These are phyloP conservation scores for Gossypium schwendimanii DNA, from an alignment of 441 rosid species.

Conservation along the genomic window DNA sequence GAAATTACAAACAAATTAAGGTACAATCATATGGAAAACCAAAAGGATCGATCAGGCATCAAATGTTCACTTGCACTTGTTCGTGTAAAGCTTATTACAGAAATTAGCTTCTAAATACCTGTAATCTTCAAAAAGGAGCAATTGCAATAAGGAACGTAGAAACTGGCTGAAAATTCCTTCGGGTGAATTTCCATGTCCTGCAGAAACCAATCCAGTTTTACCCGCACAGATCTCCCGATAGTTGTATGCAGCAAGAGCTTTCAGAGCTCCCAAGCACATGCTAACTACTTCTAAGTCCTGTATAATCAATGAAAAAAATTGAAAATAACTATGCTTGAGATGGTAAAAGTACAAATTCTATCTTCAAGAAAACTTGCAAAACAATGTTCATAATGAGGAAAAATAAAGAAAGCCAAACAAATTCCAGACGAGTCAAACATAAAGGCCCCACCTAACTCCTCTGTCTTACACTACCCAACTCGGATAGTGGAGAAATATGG, in stretches of 20 bases:
- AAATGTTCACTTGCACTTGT: not conserved
- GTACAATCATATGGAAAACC: not conserved
- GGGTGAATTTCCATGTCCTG: conserved; percentile 46
- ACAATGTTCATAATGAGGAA: not conserved
- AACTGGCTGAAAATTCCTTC: conserved; percentile 74
- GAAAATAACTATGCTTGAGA: not conserved
- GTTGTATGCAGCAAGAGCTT: conserved; percentile 87
- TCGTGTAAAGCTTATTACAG: not conserved
- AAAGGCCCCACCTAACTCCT: not conserved
- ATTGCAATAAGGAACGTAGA: conserved; percentile 64
- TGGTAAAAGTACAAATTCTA: not conserved
- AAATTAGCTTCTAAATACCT: conserved; percentile 38
- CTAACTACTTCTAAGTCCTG: conserved; percentile 80
- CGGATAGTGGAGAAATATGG: not conserved
- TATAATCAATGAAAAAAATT: not conserved
- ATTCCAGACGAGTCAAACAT: not conserved
- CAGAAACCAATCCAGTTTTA: conserved; percentile 58
- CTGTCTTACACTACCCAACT: no score
- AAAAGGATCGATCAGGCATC: not conserved
- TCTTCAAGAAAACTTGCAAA: not conserved
- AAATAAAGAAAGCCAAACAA: not conserved
- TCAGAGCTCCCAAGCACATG: conserved; percentile 85
- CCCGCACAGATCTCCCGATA: conserved; percentile 66
- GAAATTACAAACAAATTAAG: conserved; percentile 23
- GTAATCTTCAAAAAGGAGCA: conserved; percentile 89